Conservation (phyloP, 2,329 filamentous ascomycete species). For the Pyrenophora seminiperda region DNA sequence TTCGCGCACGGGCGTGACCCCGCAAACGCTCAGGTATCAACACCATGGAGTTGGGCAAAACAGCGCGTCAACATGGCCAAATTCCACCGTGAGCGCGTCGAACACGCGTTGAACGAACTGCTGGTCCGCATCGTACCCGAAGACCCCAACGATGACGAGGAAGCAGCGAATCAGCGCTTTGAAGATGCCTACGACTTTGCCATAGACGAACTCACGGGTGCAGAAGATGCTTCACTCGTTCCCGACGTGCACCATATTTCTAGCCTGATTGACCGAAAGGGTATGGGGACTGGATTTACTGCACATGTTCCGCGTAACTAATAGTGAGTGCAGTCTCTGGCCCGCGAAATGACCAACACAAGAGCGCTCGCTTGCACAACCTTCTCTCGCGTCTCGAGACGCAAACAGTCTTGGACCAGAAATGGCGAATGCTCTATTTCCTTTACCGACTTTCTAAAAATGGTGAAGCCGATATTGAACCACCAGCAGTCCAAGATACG, state of each 20-base stretch:
- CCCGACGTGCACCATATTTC: conserved; percentile 88
- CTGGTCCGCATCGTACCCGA: conserved; percentile 74
- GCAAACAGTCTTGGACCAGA: conserved; percentile 90
- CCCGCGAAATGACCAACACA: conserved; percentile 70
- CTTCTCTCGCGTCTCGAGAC: conserved; percentile 86
- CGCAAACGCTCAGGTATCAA: conserved; percentile 13
- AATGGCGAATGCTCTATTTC: conserved; percentile 95
- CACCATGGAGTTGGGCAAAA: conserved; percentile 5
- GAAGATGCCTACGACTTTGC: conserved; percentile 64
- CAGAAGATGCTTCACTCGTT: conserved; percentile 59
- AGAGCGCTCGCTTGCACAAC: conserved; percentile 82
- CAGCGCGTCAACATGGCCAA: conserved; percentile 42
- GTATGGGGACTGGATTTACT: conserved; percentile 29
- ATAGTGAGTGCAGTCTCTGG: conserved; percentile 63
- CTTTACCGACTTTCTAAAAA: conserved; percentile 80
- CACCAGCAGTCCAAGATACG: conserved; percentile 13
- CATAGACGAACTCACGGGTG: conserved; percentile 51
- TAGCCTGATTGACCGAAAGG: conserved; percentile 86
- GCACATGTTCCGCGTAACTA: neutral
- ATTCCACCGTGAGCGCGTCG: conserved; percentile 65
- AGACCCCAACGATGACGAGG: conserved; percentile 68
- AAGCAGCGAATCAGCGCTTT: conserved; percentile 70
- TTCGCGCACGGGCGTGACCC: conserved; percentile 13
- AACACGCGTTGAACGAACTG: conserved; percentile 78
- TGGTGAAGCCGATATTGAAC: conserved; percentile 14